Percentiles rank a stretch among this genome's conserved stretches.
phyloP scores from a whole-genome alignment of 1,284 basidiomycete genomes.

The Marasmius tenuissimus region DNA sequence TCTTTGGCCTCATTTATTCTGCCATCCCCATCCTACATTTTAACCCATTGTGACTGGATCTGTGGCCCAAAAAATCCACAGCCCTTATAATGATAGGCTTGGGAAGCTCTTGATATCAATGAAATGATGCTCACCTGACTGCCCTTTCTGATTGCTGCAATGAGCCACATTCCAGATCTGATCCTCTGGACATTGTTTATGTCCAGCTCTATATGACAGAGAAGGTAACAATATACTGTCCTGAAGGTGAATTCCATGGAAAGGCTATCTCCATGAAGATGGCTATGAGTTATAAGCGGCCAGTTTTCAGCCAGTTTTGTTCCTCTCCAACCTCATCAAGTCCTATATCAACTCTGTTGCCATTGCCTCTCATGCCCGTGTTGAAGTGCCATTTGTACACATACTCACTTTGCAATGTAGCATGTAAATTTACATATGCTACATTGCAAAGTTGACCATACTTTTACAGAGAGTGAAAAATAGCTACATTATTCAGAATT shows the following conservation, averaged over 20 bases:
- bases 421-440: no score
- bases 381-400: no score
- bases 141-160: conserved; percentile 26
- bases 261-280: conserved; percentile 20
- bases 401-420: no score
- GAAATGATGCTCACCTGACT: conserved; percentile 24
- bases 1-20: no score
- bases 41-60: no score
- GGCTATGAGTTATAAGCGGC: conserved; percentile 9
- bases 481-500: no score
- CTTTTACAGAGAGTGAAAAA: no score
- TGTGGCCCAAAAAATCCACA: no score
- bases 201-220: conserved; percentile 30
- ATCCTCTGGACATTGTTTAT: neutral
- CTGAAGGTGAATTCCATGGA: conserved; percentile 17
- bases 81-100: conserved; percentile 18
- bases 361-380: conserved; percentile 8
- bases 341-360: conserved; percentile 5
- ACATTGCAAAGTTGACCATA: no score
- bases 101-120: conserved; percentile 19
- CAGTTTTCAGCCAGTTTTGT: conserved; percentile 9
- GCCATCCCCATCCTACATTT: no score
- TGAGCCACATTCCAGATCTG: conserved; percentile 10
- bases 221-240: conserved; percentile 11
- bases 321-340: conserved; percentile 5